Evolutionary conservation across 257 asterid genomes (phyloP), one percentile per base, ranked within the genome.

Genomic region (Penstemon newberryi): DNA sequence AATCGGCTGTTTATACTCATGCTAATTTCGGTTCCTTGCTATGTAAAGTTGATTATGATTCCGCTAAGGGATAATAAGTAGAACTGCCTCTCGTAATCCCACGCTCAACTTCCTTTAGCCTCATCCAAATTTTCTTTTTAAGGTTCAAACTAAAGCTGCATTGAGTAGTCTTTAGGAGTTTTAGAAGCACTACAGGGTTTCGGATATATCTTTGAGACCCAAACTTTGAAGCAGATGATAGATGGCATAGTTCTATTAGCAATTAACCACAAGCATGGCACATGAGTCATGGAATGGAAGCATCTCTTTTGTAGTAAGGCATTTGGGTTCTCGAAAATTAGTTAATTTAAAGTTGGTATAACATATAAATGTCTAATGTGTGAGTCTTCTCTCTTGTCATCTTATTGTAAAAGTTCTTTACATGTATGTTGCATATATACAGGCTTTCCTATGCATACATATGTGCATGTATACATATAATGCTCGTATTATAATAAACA

Each of bases 141-240:
- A 19, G 11, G 43, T 44, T 56, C 56, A 42, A 56, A n/a, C 54
- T 54, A 5, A 55, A 25, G 63, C 52, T 55, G 4, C 62, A 42
- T 55, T 12, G 7, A 11, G 45, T 33, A 3, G 49, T 4, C 25
- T 10, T 56, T 44, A 68, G 53, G 51, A 25, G 40, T 60, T 15
- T 45, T 47, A 45, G 46, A 44, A 57, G 36, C 36, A 58, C 46
- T 58, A 7, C 45, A 69, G 18, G 49, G 65, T 47, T 57, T 37
- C 51, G 42, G 65, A 56, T n/a, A 59, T 59, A 38, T 46, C 57
- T 39, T 38, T 59, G 51, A 59, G 37, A 5, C 51, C 56, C 6
- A 58, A 15, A 69, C 15, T 36, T 9, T 69, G 33, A 12, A 69
- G 44, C 50, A 19, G 49, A 10, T 1, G 12, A 41, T 60, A 54